phyloP scores from a whole-genome alignment of 805 yeast species.

The Tetrapisispora fleetii region DNA sequence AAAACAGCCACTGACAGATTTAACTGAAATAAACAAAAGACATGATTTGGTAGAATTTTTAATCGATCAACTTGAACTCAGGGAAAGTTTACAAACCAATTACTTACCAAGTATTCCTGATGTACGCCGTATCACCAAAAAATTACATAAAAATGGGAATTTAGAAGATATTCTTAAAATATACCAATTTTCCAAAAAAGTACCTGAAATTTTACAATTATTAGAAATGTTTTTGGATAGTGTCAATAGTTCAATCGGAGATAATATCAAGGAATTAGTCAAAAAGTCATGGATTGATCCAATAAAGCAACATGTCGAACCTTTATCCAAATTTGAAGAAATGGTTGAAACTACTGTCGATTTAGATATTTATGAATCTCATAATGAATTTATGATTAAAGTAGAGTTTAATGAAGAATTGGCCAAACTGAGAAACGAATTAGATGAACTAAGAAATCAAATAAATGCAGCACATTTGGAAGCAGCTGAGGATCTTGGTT shows the following conservation, averaged over 20 bases:
- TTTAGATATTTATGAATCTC: constrained; percentile 66
- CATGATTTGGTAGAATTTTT: constrained; percentile 68
- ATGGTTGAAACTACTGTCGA: constrained; percentile 90
- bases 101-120: constrained; percentile 74
- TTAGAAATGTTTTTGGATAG: constrained; percentile 36
- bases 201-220: constrained; percentile 58
- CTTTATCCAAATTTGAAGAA: constrained; percentile 63
- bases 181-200: constrained; percentile 62
- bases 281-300: constrained; percentile 49
- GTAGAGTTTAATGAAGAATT: constrained; percentile 84
- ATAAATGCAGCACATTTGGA: constrained; percentile 53
- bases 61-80: constrained; percentile 55
- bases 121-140: constrained; percentile 62
- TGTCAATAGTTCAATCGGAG: constrained; percentile 14
- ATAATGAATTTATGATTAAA: constrained; percentile 68
- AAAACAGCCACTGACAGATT: constrained; percentile 81
- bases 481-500: constrained; percentile 62
- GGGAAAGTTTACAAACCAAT: constrained; percentile 57
- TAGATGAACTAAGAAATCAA: constrained; percentile 43
- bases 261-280: constrained; percentile 31
- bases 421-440: constrained; percentile 44
- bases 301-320: constrained; percentile 37
- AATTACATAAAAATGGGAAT: constrained; percentile 47
- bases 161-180: constrained; percentile 85
- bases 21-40: constrained; percentile 49